Base-by-base conservation (phyloP, 2,329 filamentous ascomycete genomes). In the Pseudocercospora crystallina region DNA sequence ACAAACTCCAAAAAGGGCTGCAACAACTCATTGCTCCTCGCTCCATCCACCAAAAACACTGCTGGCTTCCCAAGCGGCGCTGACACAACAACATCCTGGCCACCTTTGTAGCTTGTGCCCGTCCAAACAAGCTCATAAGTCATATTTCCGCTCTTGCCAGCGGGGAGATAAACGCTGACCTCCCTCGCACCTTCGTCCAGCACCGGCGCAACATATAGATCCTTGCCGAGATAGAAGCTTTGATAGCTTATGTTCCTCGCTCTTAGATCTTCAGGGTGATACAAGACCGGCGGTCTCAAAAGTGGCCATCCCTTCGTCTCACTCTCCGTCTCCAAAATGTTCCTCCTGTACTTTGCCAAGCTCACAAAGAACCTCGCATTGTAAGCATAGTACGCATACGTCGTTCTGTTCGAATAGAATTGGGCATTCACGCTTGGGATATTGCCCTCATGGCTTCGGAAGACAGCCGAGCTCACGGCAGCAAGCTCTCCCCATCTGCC, bases 391-490 rank as follows among this genome's bases (percentile, higher is more conserved):
- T 69, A 71, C 2, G 58, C 56, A 46, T 70, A 69, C 0, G 68
- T 63, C 0, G 65, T 62, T 2, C 55, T 51, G 46, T 71, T 71
- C 48, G 60, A 63, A 55, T 71, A 71, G 60, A 70, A 69, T 41
- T 71, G 69, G 0, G 68, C 61, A 41, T 71, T 71, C 26, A 70
- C 62, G 11, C 60, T 44, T 1, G 69, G 69, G 2, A 71, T 66
- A 56, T 70, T 71, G 9, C 69, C 68, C 54, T 71, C 69, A 53
- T 71, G 69, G 3, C 64, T 65, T n/a, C 69, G 63, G 56, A 71
- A 70, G 8, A 67, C 67, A 0, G 60, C 56, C 39, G 65, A 68
- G 33, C 59, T 62, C 14, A 71, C 65, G 1, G 69, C 68, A 2
- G 65, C 61, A 10, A 71, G 56, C 46, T 71, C 69, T 8, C 68